Evolutionary conservation across 306 rosid genomes (phyloP).

Genomic region (Quercus variabilis): DNA sequence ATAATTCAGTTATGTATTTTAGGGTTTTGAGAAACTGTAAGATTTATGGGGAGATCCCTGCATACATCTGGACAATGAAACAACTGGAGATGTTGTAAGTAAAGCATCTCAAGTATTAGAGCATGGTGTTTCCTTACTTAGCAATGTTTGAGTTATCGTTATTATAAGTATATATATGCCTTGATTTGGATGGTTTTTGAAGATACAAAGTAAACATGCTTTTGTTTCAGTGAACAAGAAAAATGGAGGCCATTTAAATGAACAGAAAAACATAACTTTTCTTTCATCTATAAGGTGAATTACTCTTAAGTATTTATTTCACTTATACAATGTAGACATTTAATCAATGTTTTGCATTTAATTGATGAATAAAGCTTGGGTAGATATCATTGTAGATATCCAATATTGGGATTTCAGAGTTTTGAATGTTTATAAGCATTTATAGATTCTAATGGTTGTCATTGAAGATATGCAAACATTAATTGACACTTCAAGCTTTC

Average conservation of each 20-base stretch:
- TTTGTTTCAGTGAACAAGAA: neutral
- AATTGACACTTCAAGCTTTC: neutral
- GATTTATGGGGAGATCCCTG: slow-evolving; percentile 71
- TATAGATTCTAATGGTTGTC: neutral
- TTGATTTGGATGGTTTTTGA: too few relatives aligned
- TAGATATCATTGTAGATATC: too few relatives aligned
- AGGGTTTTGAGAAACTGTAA: slow-evolving; percentile 87
- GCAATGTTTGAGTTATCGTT: neutral
- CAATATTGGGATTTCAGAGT: neutral
- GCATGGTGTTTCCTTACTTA: neutral
- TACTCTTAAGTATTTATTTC: too few relatives aligned
- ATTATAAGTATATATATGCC: neutral
- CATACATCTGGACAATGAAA: slow-evolving; percentile 58
- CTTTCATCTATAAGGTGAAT: too few relatives aligned
- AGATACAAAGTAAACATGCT: neutral
- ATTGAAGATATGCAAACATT: neutral
- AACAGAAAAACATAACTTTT: too few relatives aligned
- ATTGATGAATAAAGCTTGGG: too few relatives aligned
- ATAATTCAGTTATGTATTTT: slow-evolving; percentile 20
- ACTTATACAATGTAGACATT: too few relatives aligned
- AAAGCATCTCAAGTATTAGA: slow-evolving; percentile 12
- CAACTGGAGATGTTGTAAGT: slow-evolving; percentile 59
- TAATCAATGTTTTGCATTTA: too few relatives aligned
- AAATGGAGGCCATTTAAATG: neutral
- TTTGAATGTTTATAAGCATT: neutral